Evolutionary conservation across 2,329 filamentous ascomycete genomes (phyloP).

Genomic region (Cadophora sp.): DNA sequence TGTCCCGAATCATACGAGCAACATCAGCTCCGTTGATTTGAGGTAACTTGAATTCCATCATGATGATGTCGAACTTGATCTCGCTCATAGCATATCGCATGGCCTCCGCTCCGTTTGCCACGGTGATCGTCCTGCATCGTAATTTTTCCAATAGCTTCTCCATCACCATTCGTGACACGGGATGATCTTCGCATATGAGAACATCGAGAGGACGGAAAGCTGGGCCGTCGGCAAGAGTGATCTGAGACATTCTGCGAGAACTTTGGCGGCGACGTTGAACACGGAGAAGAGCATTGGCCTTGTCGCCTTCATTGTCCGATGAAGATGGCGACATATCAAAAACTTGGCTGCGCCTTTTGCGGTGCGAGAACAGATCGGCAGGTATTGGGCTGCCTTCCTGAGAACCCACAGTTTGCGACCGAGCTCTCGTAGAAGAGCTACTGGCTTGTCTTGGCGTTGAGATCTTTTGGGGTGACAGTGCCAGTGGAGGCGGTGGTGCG

Average conservation of each 20-base stretch:
- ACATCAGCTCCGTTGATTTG: slow-evolving; percentile 96
- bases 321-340: slow-evolving; percentile 97
- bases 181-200: slow-evolving; percentile 96
- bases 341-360: slow-evolving; percentile 91
- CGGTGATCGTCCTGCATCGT: slow-evolving; percentile 91
- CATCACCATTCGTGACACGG: slow-evolving; percentile 98
- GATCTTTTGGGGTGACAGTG: slow-evolving; percentile 68
- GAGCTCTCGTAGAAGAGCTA: slow-evolving; percentile 71
- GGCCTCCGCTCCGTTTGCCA: slow-evolving; percentile 88
- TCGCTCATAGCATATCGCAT: slow-evolving; percentile 94
- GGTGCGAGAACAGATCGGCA: slow-evolving; percentile 72
- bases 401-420: slow-evolving; percentile 92
- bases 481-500: slow-evolving; percentile 52
- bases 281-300: slow-evolving; percentile 87
- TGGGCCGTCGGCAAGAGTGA: slow-evolving; percentile 83
- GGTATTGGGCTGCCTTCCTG: slow-evolving; percentile 83
- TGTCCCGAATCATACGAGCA: slow-evolving; percentile 96
- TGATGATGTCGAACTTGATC: slow-evolving; percentile 98
- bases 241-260: slow-evolving; percentile 90
- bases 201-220: slow-evolving; percentile 91
- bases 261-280: slow-evolving; percentile 95
- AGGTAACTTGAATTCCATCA: slow-evolving; percentile 95
- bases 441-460: slow-evolving; percentile 66
- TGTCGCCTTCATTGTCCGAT: slow-evolving; percentile 94
- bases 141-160: slow-evolving; percentile 96